phyloP scores from a whole-genome alignment of 1,139 yeast species.

The Barnettozyma hawaiiensis region DNA sequence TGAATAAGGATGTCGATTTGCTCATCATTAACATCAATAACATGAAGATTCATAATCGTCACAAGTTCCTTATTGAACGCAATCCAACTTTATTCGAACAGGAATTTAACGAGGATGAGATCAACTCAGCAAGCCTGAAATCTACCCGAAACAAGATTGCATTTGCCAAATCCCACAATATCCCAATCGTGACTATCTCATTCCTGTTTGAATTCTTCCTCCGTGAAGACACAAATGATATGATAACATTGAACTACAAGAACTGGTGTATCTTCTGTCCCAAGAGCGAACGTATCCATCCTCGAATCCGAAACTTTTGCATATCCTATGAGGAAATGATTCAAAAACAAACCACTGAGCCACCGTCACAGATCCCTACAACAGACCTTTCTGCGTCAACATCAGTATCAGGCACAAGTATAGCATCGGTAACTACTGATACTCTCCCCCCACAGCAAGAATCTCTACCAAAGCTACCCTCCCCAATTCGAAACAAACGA shows the following conservation, averaged over 20 bases:
- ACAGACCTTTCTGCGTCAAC: not conserved
- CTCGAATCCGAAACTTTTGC: slow-evolving; percentile 6
- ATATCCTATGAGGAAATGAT: not conserved
- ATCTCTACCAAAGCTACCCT: slow-evolving; percentile 28
- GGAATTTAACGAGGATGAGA: slow-evolving; percentile 7
- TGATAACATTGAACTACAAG: slow-evolving; percentile 25
- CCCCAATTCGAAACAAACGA: slow-evolving; percentile 31
- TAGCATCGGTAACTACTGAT: not conserved
- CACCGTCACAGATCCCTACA: not conserved
- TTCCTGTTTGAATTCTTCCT: slow-evolving; percentile 42
- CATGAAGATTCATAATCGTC: slow-evolving; percentile 19
- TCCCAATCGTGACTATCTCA: slow-evolving; percentile 51
- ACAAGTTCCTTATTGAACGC: slow-evolving; percentile 13
- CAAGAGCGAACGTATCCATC: slow-evolving; percentile 17
- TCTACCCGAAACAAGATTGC: slow-evolving; percentile 47
- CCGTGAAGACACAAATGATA: slow-evolving; percentile 17
- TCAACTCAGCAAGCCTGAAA: slow-evolving; percentile 17
- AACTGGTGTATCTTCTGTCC: slow-evolving; percentile 58
- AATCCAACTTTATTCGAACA: slow-evolving; percentile 18
- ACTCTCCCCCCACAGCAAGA: not conserved
- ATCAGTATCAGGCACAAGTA: not conserved
- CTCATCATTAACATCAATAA: slow-evolving; percentile 52
- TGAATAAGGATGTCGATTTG: slow-evolving; percentile 55
- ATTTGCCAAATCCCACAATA: slow-evolving; percentile 52
- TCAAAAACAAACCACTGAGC: not conserved